Evolutionary conservation across 2,329 filamentous ascomycete genomes (phyloP), one percentile per base, ranked within the genome.

Genomic region (Diplodia seriata): DNA sequence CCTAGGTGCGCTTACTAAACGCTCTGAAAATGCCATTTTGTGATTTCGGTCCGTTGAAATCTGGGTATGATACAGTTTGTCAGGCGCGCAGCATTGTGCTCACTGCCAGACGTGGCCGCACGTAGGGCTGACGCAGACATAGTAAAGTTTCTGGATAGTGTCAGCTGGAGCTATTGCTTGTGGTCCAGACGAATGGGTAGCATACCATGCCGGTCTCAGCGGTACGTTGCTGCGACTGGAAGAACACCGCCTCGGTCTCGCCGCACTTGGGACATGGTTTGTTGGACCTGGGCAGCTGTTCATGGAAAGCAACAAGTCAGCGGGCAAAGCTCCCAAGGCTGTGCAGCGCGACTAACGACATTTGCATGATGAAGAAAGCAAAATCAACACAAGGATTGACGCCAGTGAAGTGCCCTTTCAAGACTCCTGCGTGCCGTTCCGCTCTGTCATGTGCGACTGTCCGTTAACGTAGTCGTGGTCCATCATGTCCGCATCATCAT

Each of bases 121-220:
- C 69, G 90, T 88, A 84, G 92, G 95, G 85, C 95, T 88, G 84
- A 92, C 95, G 85, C 95, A 99, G 67, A 99, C 95, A 71, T 81
- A 85, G 75, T 84, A 85, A 51, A 85, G 79, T 75, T 81, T 82
- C 83, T 85, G 70, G 0, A 38, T 12, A n/a, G 38, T 51, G 31
- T 51, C 29, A 51, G n/a, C 18, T 4, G 2, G 31, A 40, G 14
- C n/a, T 91, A 9, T 38, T 9, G 23, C 23, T n/a, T 29, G 18
- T 57, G 4, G 43, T n/a, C 23, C 20, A 26, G 11, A 40, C 14
- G 29, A 38, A n/a, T 8, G 18, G n/a, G 33, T 7, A 43, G 73
- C 91, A 85, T 81, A 98, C 95, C 95, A 99, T 99, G 83, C 95
- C 95, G 54, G 95, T 99, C 81, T 98, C 94, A 59, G 93, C 92